Evolutionary conservation across 2,329 filamentous ascomycete species (phyloP).

Genomic region (Aspergillus sp.): DNA sequence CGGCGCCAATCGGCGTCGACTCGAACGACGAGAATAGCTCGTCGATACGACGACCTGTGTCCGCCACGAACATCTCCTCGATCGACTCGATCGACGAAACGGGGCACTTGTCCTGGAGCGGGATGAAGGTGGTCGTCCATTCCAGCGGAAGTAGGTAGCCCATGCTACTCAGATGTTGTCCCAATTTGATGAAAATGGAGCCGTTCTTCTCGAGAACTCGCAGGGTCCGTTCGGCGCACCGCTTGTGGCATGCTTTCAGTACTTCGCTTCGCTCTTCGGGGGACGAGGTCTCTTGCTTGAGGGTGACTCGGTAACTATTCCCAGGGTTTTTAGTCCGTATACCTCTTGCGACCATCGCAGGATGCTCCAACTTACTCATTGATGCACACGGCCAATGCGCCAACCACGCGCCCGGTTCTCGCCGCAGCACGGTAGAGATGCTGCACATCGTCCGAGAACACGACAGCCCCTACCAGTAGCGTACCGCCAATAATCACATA

Average conservation of each 20-base stretch:
- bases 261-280: slow-evolving; percentile 64
- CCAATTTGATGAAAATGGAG: slow-evolving; percentile 97
- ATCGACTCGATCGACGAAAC: slow-evolving; percentile 87
- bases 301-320: slow-evolving; percentile 76
- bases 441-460: slow-evolving; percentile 66
- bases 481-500: slow-evolving; percentile 35
- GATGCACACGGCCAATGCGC: slow-evolving; percentile 75
- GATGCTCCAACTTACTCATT: slow-evolving; percentile 66
- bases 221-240: slow-evolving; percentile 86
- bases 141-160: slow-evolving; percentile 88
- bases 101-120: slow-evolving; percentile 91
- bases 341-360: no score
- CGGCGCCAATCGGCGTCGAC: slow-evolving; percentile 78
- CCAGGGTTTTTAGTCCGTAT: not conserved
- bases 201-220: slow-evolving; percentile 91
- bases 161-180: slow-evolving; percentile 94
- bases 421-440: slow-evolving; percentile 73
- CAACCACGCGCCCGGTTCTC: slow-evolving; percentile 74
- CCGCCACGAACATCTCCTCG: slow-evolving; percentile 77
- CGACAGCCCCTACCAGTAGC: slow-evolving; percentile 45
- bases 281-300: slow-evolving; percentile 67
- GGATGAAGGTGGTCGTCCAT: slow-evolving; percentile 95
- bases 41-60: slow-evolving; percentile 75
- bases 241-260: slow-evolving; percentile 81
- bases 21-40: slow-evolving; percentile 88